These are phyloP conservation scores for Fusarium nelsonii DNA, from an alignment of 2,329 filamentous ascomycete species.

Conservation along the genomic window DNA sequence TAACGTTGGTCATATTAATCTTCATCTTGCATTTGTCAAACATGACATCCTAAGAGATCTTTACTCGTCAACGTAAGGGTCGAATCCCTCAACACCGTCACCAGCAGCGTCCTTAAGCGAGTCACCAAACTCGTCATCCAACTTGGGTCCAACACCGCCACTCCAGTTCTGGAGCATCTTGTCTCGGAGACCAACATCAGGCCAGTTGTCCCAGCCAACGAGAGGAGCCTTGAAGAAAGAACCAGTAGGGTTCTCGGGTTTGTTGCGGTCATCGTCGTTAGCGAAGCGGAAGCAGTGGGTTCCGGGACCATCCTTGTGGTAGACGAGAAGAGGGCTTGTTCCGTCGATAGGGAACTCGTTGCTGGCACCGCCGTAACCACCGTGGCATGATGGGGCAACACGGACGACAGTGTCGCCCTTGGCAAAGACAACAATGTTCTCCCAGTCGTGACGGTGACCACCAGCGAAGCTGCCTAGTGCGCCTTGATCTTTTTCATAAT, in stretches of 20 bases:
- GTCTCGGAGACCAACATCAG: slow-evolving; percentile 39
- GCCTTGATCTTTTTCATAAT: slow-evolving; percentile 60
- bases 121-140: slow-evolving; percentile 48
- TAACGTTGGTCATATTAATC: no score
- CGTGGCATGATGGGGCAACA: slow-evolving; percentile 50
- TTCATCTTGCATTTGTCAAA: no score
- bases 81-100: slow-evolving; percentile 46
- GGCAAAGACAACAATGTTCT: slow-evolving; percentile 54
- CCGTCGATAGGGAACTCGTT: slow-evolving; percentile 43
- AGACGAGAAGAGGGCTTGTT: slow-evolving; percentile 43
- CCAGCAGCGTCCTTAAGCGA: slow-evolving; percentile 45
- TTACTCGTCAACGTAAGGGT: slow-evolving; percentile 44
- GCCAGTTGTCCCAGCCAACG: slow-evolving; percentile 50
- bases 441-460: slow-evolving; percentile 59
- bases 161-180: slow-evolving; percentile 46
- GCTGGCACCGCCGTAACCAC: slow-evolving; percentile 41
- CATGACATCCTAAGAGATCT: no score
- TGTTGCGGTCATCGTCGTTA: slow-evolving; percentile 43
- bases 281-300: slow-evolving; percentile 52
- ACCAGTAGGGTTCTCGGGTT: slow-evolving; percentile 47
- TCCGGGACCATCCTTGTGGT: slow-evolving; percentile 49
- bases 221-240: slow-evolving; percentile 46
- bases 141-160: slow-evolving; percentile 49
- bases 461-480: slow-evolving; percentile 49
- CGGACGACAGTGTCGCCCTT: slow-evolving; percentile 43